Percentiles rank a stretch among this genome's conserved stretches.
Conservation (phyloP, 495 filamentous ascomycete genomes). For the Aeminium ludgeri region DNA sequence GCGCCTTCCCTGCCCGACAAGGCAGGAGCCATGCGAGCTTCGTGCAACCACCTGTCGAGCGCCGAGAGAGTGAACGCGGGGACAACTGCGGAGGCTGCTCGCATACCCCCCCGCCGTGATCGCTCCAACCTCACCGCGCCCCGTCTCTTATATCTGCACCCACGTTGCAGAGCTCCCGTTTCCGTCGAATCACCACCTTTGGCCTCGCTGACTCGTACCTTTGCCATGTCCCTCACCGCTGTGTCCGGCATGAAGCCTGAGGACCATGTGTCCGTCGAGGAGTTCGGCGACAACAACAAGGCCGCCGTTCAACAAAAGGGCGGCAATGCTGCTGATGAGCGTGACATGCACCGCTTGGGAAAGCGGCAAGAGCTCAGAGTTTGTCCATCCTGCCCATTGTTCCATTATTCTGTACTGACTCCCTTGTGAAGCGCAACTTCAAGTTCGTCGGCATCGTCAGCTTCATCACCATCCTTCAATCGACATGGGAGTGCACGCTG, state of each 20-base stretch:
- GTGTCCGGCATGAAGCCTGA: slow-evolving; percentile 1
- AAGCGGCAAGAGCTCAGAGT: slow-evolving; percentile 11
- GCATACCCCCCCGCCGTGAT: no score
- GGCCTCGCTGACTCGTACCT: no score
- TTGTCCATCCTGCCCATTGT: not conserved
- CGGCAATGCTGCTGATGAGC: slow-evolving; percentile 4
- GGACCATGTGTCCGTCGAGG: slow-evolving; percentile 1
- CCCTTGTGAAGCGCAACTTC: slow-evolving; percentile 16
- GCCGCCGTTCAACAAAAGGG: not conserved
- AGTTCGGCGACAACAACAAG: not conserved
- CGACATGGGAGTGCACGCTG: slow-evolving; percentile 16
- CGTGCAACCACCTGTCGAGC: no score
- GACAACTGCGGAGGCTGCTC: no score
- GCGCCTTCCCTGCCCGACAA: no score
- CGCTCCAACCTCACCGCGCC: no score
- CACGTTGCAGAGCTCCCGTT: no score
- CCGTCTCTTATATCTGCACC: no score
- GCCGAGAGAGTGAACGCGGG: no score
- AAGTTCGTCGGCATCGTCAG: slow-evolving; percentile 19
- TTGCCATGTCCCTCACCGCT: not conserved
- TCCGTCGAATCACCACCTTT: no score
- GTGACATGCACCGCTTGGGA: slow-evolving; percentile 11
- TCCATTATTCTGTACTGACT: not conserved
- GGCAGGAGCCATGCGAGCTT: no score
- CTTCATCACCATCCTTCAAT: slow-evolving; percentile 18